Conservation (phyloP, 305 asterid genomes). For the Striga hermonthica region DNA sequence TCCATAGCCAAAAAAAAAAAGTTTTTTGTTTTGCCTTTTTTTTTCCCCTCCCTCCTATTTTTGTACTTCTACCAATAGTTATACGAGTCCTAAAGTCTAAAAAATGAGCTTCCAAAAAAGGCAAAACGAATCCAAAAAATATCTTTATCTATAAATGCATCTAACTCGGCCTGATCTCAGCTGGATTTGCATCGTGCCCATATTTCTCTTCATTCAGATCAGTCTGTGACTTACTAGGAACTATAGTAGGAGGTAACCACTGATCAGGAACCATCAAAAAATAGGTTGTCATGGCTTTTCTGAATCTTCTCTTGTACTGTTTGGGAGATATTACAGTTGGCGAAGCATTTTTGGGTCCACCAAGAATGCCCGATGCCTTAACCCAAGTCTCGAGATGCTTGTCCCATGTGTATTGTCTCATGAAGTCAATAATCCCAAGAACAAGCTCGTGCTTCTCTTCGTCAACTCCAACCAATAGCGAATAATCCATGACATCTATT, state of each 20-base stretch:
- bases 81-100: constrained; percentile 27
- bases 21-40: background rate
- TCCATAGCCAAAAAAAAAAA: background rate
- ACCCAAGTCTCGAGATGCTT: constrained; percentile 77
- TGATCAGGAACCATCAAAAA: constrained; percentile 79
- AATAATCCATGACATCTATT: constrained; percentile 74
- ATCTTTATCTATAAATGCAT: background rate
- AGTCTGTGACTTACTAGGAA: constrained; percentile 36
- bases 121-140: background rate
- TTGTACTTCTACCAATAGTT: constrained; percentile 12
- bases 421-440: constrained; percentile 77
- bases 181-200: constrained; percentile 24
- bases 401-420: constrained; percentile 87
- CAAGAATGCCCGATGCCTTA: constrained; percentile 75
- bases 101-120: background rate
- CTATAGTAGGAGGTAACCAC: constrained; percentile 42
- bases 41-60: background rate
- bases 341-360: constrained; percentile 58
- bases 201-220: constrained; percentile 33
- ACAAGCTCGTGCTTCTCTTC: constrained; percentile 66
- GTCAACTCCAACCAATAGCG: constrained; percentile 70
- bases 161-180: constrained; percentile 27
- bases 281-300: constrained; percentile 70
- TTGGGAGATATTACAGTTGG: constrained; percentile 75
- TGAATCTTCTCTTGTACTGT: constrained; percentile 74